Evolutionary conservation across 164 flowering plant species (phyloP).

Genomic region (Tinospora cordifolia): DNA sequence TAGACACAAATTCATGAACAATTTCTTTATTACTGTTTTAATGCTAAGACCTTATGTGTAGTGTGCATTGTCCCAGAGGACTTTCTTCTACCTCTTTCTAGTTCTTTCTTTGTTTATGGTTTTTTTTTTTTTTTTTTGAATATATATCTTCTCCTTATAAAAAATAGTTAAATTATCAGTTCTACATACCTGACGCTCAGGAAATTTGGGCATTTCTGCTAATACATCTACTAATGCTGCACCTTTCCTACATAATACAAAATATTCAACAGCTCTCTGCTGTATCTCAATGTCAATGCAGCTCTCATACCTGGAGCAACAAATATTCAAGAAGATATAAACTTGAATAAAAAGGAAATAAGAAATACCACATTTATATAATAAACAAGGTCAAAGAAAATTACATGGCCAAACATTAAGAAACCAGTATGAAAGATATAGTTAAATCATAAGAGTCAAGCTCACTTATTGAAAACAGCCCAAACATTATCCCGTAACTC

Average conservation of each 20-base stretch:
- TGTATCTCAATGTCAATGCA: constrained; percentile 97
- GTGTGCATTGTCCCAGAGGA: too few relatives aligned
- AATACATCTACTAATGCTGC: constrained; percentile 77
- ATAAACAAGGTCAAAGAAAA: not conserved
- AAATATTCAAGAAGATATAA: not conserved
- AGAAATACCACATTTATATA: not conserved
- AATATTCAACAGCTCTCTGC: constrained; percentile 92
- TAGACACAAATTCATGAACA: not conserved
- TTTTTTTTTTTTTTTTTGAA: too few relatives aligned
- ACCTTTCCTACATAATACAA: constrained; percentile 81
- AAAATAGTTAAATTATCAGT: not conserved
- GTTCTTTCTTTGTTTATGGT: too few relatives aligned
- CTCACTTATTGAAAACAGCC: constrained; percentile 87
- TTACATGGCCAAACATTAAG: not conserved
- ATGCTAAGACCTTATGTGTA: too few relatives aligned
- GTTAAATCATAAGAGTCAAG: not conserved
- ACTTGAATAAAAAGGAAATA: not conserved
- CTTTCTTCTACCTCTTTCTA: too few relatives aligned
- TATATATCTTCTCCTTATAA: too few relatives aligned
- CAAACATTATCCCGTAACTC: constrained; percentile 83
- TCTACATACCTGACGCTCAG: constrained; percentile 77
- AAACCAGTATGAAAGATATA: not conserved
- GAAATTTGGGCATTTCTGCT: constrained; percentile 99
- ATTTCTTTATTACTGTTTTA: too few relatives aligned
- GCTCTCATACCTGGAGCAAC: constrained; percentile 72